Conservation (phyloP, 257 asterid species). For the Ehretia macrophylla region DNA sequence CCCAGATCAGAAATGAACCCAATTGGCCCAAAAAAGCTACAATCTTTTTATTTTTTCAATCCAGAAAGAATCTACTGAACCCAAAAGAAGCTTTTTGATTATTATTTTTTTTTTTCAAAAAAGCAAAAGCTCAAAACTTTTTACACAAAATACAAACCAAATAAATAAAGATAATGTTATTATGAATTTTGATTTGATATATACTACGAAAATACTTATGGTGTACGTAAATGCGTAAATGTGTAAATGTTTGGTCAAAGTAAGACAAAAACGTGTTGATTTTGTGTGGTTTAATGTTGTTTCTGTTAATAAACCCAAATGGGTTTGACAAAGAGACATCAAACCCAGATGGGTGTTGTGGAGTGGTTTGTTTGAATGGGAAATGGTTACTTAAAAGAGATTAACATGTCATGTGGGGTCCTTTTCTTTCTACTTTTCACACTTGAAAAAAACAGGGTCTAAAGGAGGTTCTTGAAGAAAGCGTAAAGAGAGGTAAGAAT, state of each 20-base stretch:
- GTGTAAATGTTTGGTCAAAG: conserved; percentile 26
- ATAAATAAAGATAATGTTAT: not conserved
- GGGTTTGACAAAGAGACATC: conserved; percentile 53
- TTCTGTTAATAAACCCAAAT: conserved; percentile 23
- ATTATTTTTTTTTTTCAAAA: not conserved
- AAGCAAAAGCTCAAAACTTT: conserved; percentile 4
- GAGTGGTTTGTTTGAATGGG: conserved; percentile 1
- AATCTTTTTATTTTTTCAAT: conserved; percentile 10
- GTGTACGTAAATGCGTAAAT: not conserved
- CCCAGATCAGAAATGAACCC: conserved; percentile 36
- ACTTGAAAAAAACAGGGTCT: not conserved
- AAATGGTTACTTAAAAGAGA: conserved; percentile 21
- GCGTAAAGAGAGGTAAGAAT: not conserved
- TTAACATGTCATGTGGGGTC: conserved; percentile 27
- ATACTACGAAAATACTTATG: not conserved
- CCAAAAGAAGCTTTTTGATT: conserved; percentile 23
- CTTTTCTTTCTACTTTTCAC: conserved; percentile 3
- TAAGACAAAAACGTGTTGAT: conserved; percentile 23
- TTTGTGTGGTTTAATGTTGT: not conserved
- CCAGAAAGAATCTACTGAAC: conserved; percentile 15
- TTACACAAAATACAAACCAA: not conserved
- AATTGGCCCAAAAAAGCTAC: conserved; percentile 18
- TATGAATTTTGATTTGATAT: not conserved
- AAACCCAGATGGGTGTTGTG: conserved; percentile 28
- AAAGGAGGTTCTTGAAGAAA: not conserved